Evolutionary conservation across 2,329 filamentous ascomycete genomes (phyloP).

Genomic region (Zymoseptoria pseudotritici): DNA sequence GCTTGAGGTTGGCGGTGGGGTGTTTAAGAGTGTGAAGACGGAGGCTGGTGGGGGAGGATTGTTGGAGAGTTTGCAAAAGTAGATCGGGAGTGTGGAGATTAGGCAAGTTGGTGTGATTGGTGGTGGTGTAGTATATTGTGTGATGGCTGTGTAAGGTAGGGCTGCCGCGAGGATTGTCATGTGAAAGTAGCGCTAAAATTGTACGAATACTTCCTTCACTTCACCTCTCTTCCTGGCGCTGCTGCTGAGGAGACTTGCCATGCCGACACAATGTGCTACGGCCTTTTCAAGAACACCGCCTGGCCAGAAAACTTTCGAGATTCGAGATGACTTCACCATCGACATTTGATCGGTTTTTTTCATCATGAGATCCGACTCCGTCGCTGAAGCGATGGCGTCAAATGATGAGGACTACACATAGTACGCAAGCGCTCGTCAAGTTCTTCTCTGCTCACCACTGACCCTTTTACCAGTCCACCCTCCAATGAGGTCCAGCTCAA

Average conservation of each 20-base stretch:
- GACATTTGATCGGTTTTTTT: background rate
- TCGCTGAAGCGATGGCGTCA: background rate
- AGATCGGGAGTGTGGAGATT: background rate
- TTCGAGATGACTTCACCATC: background rate
- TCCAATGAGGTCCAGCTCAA: background rate
- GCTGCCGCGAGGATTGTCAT: background rate
- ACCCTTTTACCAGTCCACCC: background rate
- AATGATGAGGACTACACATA: background rate
- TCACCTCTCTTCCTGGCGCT: background rate
- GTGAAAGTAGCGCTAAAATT: too few species aligned
- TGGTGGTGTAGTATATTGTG: too few species aligned
- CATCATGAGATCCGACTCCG: background rate
- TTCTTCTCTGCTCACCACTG: background rate
- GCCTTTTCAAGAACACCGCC: background rate
- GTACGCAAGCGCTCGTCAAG: background rate
- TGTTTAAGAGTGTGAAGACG: slow-evolving; percentile 61
- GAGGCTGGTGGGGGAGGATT: slow-evolving; percentile 46
- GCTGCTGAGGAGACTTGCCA: background rate
- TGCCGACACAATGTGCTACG: background rate
- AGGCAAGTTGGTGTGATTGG: background rate
- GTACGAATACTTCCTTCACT: background rate
- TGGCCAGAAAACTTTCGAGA: background rate
- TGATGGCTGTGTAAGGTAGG: background rate
- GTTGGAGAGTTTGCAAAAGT: slow-evolving; percentile 42
- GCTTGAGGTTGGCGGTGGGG: slow-evolving; percentile 58